Percentiles rank a stretch among this genome's conserved stretches.
These are phyloP conservation scores for Globisporangium radiosum DNA, from an alignment of 352 stramenopile genomes.

Conservation along the genomic window DNA sequence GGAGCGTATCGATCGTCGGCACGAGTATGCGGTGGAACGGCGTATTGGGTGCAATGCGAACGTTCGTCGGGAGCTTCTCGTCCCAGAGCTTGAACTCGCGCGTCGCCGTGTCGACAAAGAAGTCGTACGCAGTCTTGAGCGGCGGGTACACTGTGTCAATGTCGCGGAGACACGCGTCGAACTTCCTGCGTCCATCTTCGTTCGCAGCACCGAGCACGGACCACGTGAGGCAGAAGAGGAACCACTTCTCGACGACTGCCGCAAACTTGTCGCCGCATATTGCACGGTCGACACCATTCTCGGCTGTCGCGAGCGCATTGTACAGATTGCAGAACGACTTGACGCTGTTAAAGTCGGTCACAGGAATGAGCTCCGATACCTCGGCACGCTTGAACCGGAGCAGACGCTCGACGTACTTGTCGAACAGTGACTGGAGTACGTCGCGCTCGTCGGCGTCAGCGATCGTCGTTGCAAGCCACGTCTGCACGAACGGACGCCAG, in stretches of 20 bases:
- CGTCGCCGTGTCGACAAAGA: slow-evolving; percentile 80
- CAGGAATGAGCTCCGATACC: slow-evolving; percentile 67
- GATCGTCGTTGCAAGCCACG: slow-evolving; percentile 68
- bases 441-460: slow-evolving; percentile 54
- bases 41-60: slow-evolving; percentile 60
- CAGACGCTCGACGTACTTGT: slow-evolving; percentile 79
- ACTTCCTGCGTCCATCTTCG: slow-evolving; percentile 77
- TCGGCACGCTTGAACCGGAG: slow-evolving; percentile 59
- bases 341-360: slow-evolving; percentile 77
- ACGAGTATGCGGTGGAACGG: slow-evolving; percentile 87
- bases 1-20: slow-evolving; percentile 78
- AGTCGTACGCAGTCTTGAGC: slow-evolving; percentile 91
- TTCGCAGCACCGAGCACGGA: slow-evolving; percentile 82
- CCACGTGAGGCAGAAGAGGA: slow-evolving; percentile 84
- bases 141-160: slow-evolving; percentile 91
- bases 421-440: slow-evolving; percentile 56
- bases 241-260: slow-evolving; percentile 73
- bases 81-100: slow-evolving; percentile 83
- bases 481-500: slow-evolving; percentile 73
- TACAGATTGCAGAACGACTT: slow-evolving; percentile 86
- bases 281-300: slow-evolving; percentile 66
- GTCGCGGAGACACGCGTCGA: slow-evolving; percentile 86
- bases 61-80: slow-evolving; percentile 71
- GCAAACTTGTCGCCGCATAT: slow-evolving; percentile 63
- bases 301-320: slow-evolving; percentile 57